Percentiles rank a stretch among this genome's conserved stretches.
Conservation (phyloP, 495 filamentous ascomycete species). For the Terfezia claveryi region DNA sequence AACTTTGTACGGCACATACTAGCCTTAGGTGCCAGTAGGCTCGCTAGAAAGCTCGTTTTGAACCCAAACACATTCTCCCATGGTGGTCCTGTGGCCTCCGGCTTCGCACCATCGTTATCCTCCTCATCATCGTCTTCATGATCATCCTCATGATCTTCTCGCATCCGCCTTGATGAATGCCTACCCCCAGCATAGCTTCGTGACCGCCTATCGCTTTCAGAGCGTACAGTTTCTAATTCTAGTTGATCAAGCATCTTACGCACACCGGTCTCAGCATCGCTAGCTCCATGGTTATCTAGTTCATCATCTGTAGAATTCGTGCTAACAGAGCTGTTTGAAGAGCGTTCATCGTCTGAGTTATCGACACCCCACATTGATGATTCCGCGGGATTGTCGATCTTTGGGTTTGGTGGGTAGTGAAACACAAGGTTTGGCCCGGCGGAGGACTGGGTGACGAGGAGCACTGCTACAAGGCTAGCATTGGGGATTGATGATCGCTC, state of each 20-base stretch:
- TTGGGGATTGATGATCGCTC: slow-evolving; percentile 28
- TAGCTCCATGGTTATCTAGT: slow-evolving; percentile 24
- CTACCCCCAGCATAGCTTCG: background rate
- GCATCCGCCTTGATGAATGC: slow-evolving; percentile 16
- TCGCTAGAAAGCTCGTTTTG: slow-evolving; percentile 55
- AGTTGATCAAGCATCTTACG: background rate
- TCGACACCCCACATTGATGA: slow-evolving; percentile 12
- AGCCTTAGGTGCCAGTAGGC: slow-evolving; percentile 53
- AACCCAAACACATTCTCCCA: slow-evolving; percentile 67
- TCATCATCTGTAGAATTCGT: slow-evolving; percentile 11
- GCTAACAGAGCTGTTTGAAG: slow-evolving; percentile 4
- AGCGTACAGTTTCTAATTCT: background rate
- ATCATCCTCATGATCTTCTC: slow-evolving; percentile 16
- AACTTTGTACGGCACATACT: slow-evolving; percentile 74
- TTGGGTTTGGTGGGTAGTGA: slow-evolving; percentile 59
- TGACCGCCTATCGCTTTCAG: slow-evolving; percentile 6
- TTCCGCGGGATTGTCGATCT: slow-evolving; percentile 11
- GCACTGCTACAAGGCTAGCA: slow-evolving; percentile 43
- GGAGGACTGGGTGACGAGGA: slow-evolving; percentile 60
- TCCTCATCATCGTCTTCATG: slow-evolving; percentile 27
- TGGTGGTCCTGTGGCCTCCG: slow-evolving; percentile 33
- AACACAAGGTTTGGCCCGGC: slow-evolving; percentile 73
- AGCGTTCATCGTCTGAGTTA: slow-evolving; percentile 9
- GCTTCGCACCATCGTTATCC: slow-evolving; percentile 33
- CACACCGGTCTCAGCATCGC: slow-evolving; percentile 14